phyloP scores from a whole-genome alignment of 148 eudicot genomes.

The Rhododendron molle region DNA sequence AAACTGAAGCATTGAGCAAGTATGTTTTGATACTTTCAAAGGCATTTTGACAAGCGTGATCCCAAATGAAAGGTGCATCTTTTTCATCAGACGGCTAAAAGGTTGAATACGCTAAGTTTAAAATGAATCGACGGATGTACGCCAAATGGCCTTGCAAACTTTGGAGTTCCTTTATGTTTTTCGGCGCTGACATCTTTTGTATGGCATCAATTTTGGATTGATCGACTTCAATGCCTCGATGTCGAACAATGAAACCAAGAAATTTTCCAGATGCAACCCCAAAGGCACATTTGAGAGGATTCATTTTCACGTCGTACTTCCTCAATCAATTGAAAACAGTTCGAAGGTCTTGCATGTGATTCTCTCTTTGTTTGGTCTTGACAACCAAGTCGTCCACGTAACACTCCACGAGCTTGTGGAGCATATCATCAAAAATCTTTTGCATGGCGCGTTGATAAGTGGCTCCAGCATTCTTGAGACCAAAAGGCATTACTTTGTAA shows the following conservation, averaged over 20 bases:
- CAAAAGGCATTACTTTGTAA: constrained; percentile 17
- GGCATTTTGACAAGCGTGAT: too few species aligned
- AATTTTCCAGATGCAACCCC: constrained; percentile 12
- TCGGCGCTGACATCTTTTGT: neutral
- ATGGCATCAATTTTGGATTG: constrained; percentile 14
- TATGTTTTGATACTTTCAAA: too few species aligned
- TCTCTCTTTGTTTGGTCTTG: neutral
- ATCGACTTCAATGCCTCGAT: constrained; percentile 19
- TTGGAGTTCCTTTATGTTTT: constrained; percentile 1
- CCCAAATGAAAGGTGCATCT: too few species aligned
- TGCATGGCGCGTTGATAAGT: constrained; percentile 12
- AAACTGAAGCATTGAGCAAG: too few species aligned
- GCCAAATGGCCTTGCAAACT: constrained; percentile 1
- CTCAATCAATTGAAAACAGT: neutral
- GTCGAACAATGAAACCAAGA: constrained; percentile 2
- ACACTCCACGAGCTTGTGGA: constrained; percentile 13
- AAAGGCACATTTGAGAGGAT: constrained; percentile 15
- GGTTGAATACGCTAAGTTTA: too few species aligned
- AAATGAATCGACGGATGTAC: too few species aligned
- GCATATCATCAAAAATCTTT: constrained; percentile 17
- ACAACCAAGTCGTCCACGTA: constrained; percentile 17
- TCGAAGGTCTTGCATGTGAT: neutral
- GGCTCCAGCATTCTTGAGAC: constrained; percentile 8
- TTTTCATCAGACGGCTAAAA: too few species aligned
- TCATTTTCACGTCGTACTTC: constrained; percentile 11